A percentile compares a stretch with the other conserved stretches of the same genome.
Conservation (phyloP, 1,284 basidiomycete species). For the Microstroma glucosiphilum region DNA sequence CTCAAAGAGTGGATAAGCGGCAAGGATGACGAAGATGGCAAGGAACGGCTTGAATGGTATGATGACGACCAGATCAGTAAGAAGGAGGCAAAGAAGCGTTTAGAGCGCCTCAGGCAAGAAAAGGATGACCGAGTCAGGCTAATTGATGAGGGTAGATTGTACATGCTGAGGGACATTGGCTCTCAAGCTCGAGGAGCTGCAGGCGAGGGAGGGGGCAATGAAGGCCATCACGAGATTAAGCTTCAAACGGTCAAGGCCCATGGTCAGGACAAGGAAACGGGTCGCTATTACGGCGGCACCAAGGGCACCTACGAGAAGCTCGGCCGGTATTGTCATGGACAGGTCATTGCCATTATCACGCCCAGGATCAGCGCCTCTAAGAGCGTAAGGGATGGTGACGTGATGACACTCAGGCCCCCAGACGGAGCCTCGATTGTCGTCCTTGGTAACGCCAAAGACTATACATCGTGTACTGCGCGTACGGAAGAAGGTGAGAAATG, state of each 20-base stretch:
- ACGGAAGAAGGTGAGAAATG: slow-evolving; percentile 70
- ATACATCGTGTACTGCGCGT: slow-evolving; percentile 71
- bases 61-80: neutral
- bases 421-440: slow-evolving; percentile 66
- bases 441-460: slow-evolving; percentile 73
- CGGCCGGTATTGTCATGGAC: slow-evolving; percentile 72
- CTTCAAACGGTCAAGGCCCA: slow-evolving; percentile 85
- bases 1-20: neutral
- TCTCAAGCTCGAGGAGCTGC: slow-evolving; percentile 24
- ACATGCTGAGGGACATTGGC: neutral
- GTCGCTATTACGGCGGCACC: slow-evolving; percentile 76
- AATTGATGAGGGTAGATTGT: neutral
- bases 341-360: slow-evolving; percentile 81
- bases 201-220: slow-evolving; percentile 54
- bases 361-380: slow-evolving; percentile 78
- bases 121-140: no score
- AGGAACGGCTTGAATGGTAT: neutral
- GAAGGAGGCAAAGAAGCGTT: neutral
- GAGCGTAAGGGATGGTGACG: slow-evolving; percentile 58
- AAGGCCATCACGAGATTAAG: slow-evolving; percentile 74
- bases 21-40: neutral
- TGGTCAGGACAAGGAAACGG: slow-evolving; percentile 53
- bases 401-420: slow-evolving; percentile 56
- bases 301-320: slow-evolving; percentile 83
- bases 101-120: no score